Conservation (phyloP, 2,329 filamentous ascomycete species). For the Alternaria novae-zelandiae region DNA sequence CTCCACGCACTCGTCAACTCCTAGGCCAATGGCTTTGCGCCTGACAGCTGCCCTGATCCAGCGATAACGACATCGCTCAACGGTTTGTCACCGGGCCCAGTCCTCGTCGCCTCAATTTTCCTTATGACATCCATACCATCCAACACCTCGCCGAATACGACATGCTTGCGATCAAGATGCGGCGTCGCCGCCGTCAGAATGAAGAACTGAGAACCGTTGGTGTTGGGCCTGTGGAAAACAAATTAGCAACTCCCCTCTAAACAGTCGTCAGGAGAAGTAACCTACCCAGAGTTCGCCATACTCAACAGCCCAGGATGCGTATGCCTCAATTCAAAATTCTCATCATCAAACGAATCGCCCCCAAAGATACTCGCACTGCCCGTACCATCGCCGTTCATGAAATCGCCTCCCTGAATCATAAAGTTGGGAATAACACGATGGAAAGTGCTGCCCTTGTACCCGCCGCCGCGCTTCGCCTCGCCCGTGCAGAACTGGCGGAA, state of each 20-base stretch:
- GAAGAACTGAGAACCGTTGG: constrained; percentile 97
- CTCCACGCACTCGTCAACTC: not conserved
- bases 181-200: constrained; percentile 96
- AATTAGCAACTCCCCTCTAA: too few species aligned
- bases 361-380: constrained; percentile 92
- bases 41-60: constrained; percentile 11
- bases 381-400: constrained; percentile 78
- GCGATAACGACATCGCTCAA: constrained; percentile 11
- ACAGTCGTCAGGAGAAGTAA: too few species aligned
- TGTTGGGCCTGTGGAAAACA: constrained; percentile 71
- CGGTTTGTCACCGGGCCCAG: constrained; percentile 4
- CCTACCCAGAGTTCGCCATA: constrained; percentile 91
- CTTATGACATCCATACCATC: constrained; percentile 92
- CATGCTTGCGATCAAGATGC: constrained; percentile 95
- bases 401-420: constrained; percentile 92
- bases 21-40: constrained; percentile 6
- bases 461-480: constrained; percentile 75
- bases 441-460: constrained; percentile 80
- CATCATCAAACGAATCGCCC: constrained; percentile 79
- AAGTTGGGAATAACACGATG: constrained; percentile 95
- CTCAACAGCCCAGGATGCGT: constrained; percentile 95
- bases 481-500: constrained; percentile 80
- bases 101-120: constrained; percentile 84
- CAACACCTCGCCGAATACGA: constrained; percentile 88
- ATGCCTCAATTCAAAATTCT: constrained; percentile 88